Percentiles rank a stretch among this genome's conserved stretches.
Conservation (phyloP, 305 asterid species). For the Withania somnifera region DNA sequence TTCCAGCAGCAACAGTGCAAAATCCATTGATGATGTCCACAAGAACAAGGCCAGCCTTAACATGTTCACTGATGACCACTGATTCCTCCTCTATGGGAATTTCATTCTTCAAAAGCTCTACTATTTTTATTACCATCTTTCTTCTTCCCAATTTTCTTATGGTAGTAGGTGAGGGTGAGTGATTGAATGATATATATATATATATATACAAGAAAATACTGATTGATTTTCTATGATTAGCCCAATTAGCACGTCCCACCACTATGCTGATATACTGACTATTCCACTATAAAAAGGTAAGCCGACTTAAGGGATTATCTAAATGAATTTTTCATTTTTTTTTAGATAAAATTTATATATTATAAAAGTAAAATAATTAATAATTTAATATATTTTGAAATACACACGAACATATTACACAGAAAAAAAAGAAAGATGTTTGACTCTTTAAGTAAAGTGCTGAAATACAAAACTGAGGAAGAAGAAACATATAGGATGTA, state of each 20-base stretch:
- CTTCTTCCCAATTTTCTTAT: neutral
- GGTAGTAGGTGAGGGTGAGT: neutral
- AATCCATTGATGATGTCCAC: constrained; percentile 77
- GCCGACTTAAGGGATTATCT: neutral
- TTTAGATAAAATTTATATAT: too few species aligned
- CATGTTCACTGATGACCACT: constrained; percentile 25
- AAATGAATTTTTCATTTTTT: too few species aligned
- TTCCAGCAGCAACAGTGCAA: constrained; percentile 74
- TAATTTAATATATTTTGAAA: too few species aligned
- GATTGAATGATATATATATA: neutral
- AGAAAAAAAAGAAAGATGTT: too few species aligned
- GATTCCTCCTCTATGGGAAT: constrained; percentile 51
- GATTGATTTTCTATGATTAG: neutral
- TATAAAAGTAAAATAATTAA: too few species aligned
- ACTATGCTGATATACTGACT: neutral
- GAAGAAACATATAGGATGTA: too few species aligned
- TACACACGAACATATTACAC: too few species aligned
- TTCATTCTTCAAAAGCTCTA: constrained; percentile 44
- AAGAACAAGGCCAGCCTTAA: constrained; percentile 49
- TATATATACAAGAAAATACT: too few species aligned
- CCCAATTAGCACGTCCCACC: neutral
- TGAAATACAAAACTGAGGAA: too few species aligned
- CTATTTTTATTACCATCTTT: constrained; percentile 28
- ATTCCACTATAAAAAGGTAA: neutral
- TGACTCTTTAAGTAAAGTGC: too few species aligned